phyloP scores from a whole-genome alignment of 2,329 filamentous ascomycete genomes.

The Eutypa lata region DNA sequence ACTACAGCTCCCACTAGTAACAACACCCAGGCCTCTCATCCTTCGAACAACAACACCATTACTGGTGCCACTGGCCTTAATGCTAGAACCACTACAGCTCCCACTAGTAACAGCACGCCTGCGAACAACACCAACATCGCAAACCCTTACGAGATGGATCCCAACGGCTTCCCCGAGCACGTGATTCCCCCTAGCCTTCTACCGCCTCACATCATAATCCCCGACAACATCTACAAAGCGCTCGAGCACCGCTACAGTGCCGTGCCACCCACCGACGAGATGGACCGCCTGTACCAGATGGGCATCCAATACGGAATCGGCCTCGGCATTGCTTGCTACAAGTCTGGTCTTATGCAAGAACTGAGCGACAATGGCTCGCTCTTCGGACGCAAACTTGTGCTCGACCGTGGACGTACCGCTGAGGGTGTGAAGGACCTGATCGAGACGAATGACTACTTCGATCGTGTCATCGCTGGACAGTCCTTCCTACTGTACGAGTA shows the following conservation, averaged over 20 bases:
- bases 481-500: neutral
- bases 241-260: slow-evolving; percentile 10
- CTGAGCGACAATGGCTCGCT: slow-evolving; percentile 6
- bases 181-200: neutral
- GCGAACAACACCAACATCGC: too few relatives aligned
- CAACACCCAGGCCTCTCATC: too few relatives aligned
- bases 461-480: neutral
- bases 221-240: slow-evolving; percentile 1
- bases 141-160: too few relatives aligned
- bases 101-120: too few relatives aligned
- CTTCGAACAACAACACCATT: too few relatives aligned
- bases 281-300: slow-evolving; percentile 11
- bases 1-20: too few relatives aligned
- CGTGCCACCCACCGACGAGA: slow-evolving; percentile 1
- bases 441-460: neutral
- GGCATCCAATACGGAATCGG: slow-evolving; percentile 20
- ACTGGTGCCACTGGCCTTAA: too few relatives aligned
- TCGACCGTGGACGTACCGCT: neutral
- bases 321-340: slow-evolving; percentile 9
- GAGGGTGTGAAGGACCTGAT: neutral
- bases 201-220: neutral
- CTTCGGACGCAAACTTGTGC: slow-evolving; percentile 4
- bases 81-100: too few relatives aligned
- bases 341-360: slow-evolving; percentile 14
- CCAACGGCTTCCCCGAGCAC: too few relatives aligned